Evolutionary conservation across 169 alveolate species (phyloP).

Genomic region (Eimeria acervulina): DNA sequence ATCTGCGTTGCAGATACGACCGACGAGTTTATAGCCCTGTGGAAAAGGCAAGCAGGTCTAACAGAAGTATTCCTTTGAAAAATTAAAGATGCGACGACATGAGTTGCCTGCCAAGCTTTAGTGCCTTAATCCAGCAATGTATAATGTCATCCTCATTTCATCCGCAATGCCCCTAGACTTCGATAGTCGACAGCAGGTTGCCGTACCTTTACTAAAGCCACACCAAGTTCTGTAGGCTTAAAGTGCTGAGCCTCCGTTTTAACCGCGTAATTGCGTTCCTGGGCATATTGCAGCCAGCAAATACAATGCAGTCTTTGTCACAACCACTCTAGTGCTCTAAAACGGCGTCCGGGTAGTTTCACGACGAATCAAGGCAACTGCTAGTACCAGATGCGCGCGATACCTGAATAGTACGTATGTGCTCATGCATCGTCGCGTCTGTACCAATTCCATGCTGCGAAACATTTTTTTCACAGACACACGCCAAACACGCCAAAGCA

Average conservation of each 20-base stretch:
- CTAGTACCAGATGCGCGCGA: not conserved
- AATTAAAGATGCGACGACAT: not conserved
- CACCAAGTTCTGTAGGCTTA: conserved; percentile 81
- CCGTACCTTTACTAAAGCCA: conserved; percentile 70
- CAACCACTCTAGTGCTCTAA: not conserved
- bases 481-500: conserved; percentile 15
- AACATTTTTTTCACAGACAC: conserved; percentile 22
- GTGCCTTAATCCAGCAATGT: not conserved
- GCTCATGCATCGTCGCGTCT: conserved; percentile 99
- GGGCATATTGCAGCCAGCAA: not conserved
- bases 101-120: not conserved
- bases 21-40: conserved; percentile 60
- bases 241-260: conserved; percentile 69
- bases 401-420: conserved; percentile 97
- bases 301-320: not conserved
- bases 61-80: not conserved
- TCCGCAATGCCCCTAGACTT: too few species aligned
- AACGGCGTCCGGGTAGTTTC: not conserved
- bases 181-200: not conserved
- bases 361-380: not conserved
- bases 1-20: conserved; percentile 58
- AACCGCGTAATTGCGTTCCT: conserved; percentile 80
- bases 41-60: not conserved
- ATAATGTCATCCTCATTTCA: not conserved
- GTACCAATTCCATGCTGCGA: conserved; percentile 97